Base-by-base conservation (phyloP, 2,329 filamentous ascomycete genomes). In the Colletotrichum coccodes region DNA sequence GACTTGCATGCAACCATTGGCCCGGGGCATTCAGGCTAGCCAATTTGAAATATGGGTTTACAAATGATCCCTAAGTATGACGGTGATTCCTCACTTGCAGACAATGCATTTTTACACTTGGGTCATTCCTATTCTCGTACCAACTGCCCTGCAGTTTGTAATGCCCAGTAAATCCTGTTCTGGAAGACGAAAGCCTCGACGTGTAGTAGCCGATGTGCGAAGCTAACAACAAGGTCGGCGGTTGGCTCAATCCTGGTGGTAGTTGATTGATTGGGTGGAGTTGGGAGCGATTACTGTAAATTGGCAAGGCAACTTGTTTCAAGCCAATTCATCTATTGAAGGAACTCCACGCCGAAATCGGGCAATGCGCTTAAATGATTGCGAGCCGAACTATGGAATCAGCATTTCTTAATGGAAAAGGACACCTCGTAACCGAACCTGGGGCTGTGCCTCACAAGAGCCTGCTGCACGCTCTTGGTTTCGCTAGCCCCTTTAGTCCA, bases 321-420 rank as follows among this genome's bases (percentile, higher is more conserved):
- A 34, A 12, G 18, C 5, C 1, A 12, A 5, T 50, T 12, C 6
- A 6, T 16, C 6, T 11, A 21, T 7, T 6, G 23, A 6, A 28
- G 9, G 0, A 47, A 21, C 9, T 7, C 5, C 5, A 2, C 3
- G 3, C 21, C 16, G 3, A 12, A 4, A 12, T 21, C 1, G 0
- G 9, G 21, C 32, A 32, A 7, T 32, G 36, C 5, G 4, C 12
- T 6, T 1, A 6, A 28, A 23, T 4, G n/a, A 9, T 23, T 9
- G 3, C 3, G 1, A 4, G 16, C 4, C 7, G 18, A 26, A n/a
- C 3, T 8, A 18, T 1, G 7, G 26, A 9, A 8, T 6, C 6
- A 18, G 4, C 6, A 49, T 8, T 49, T 18, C 14, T 28, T 28
- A 14, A 14, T 5, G 1, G 5, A 36, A 14, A 14, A 36, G 34